Evolutionary conservation across 2,329 filamentous ascomycete species (phyloP).

Genomic region (Aplosporella prunicola): DNA sequence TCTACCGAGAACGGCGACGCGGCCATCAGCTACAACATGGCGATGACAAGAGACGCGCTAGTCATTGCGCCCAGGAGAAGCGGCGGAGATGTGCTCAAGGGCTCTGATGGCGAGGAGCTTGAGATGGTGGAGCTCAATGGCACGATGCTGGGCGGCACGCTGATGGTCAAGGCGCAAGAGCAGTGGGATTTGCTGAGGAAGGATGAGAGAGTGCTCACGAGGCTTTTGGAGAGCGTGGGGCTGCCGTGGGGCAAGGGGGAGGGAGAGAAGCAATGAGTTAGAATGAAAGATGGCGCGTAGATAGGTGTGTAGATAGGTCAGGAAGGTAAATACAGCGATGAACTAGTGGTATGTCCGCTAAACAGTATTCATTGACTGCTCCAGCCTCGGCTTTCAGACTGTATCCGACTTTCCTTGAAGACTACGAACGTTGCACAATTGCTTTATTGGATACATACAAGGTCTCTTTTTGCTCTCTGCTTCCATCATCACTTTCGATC

Average conservation of each 20-base stretch:
- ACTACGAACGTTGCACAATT: too few species aligned
- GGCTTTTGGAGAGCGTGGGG: slow-evolving; percentile 32
- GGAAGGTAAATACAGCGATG: too few species aligned
- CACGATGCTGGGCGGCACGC: slow-evolving; percentile 46
- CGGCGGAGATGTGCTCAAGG: slow-evolving; percentile 35
- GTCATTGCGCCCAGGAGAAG: slow-evolving; percentile 42
- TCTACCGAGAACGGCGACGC: slow-evolving; percentile 27
- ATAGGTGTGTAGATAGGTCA: too few species aligned
- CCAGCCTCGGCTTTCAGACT: too few species aligned
- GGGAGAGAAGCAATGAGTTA: not conserved
- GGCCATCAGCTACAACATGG: slow-evolving; percentile 49
- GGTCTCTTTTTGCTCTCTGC: too few species aligned
- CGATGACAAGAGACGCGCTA: slow-evolving; percentile 46
- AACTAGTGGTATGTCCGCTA: too few species aligned
- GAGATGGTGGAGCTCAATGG: slow-evolving; percentile 44
- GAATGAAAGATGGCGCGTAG: too few species aligned
- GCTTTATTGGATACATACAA: too few species aligned
- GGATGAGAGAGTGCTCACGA: slow-evolving; percentile 32
- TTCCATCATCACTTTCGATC: too few species aligned
- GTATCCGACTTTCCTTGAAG: too few species aligned
- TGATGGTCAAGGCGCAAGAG: slow-evolving; percentile 48
- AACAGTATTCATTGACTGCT: too few species aligned
- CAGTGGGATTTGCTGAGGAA: slow-evolving; percentile 43
- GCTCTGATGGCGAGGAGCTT: slow-evolving; percentile 29
- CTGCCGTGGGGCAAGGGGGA: slow-evolving; percentile 17